Percentiles rank a stretch among this genome's conserved stretches.
These are phyloP conservation scores for Acephala macrosclerotiorum DNA, from an alignment of 2,329 filamentous ascomycete species.

Conservation along the genomic window DNA sequence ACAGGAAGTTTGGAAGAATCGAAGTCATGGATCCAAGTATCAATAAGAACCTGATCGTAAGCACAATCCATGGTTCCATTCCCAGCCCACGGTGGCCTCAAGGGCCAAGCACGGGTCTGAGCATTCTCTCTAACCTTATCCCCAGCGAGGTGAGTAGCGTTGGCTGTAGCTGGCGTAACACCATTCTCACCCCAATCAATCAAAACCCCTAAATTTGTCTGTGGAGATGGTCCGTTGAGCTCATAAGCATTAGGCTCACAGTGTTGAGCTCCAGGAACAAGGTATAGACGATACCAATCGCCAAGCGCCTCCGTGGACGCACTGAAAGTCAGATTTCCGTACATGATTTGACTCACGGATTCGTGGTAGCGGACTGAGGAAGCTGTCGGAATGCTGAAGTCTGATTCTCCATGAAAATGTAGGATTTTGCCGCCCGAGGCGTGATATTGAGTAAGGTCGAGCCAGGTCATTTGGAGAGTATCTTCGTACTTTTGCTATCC, in stretches of 20 bases:
- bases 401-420: conserved; percentile 65
- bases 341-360: conserved; percentile 59
- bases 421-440: conserved; percentile 60
- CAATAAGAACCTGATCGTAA: conserved; percentile 38
- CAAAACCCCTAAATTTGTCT: conserved; percentile 72
- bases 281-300: conserved; percentile 62
- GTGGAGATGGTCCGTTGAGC: conserved; percentile 44
- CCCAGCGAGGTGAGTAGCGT: conserved; percentile 47
- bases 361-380: conserved; percentile 63
- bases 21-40: conserved; percentile 43
- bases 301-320: conserved; percentile 51
- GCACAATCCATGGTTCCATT: conserved; percentile 41
- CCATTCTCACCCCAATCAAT: conserved; percentile 74
- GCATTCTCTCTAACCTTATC: conserved; percentile 45
- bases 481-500: conserved; percentile 57
- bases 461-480: conserved; percentile 59
- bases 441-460: conserved; percentile 59
- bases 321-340: conserved; percentile 48
- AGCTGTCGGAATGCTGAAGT: conserved; percentile 58
- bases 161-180: conserved; percentile 45
- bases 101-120: conserved; percentile 50
- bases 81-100: conserved; percentile 43
- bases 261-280: conserved; percentile 60
- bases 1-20: conserved; percentile 28
- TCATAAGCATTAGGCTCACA: conserved; percentile 57